Evolutionary conservation across 257 asterid species (phyloP).

Genomic region (Leonotis leonurus): DNA sequence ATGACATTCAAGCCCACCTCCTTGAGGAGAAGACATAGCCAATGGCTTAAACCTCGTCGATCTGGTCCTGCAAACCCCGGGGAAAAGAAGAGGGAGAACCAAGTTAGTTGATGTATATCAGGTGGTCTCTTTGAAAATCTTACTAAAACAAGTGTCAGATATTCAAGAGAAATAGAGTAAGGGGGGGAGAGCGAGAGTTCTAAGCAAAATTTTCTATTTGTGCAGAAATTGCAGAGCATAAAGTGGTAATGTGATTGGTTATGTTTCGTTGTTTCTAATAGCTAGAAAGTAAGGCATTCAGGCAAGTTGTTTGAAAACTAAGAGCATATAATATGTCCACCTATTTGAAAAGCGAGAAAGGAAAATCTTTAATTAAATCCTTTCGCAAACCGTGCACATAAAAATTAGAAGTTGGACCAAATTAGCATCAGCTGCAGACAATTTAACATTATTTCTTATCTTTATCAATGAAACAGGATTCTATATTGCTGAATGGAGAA

Average conservation of each 20-base stretch:
- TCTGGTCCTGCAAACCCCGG: conserved; percentile 42
- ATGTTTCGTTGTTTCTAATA: background rate
- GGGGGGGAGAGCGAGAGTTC: background rate
- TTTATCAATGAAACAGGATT: background rate
- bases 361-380: background rate
- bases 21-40: conserved; percentile 21
- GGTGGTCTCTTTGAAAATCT: background rate
- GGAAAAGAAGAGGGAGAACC: background rate
- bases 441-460: background rate
- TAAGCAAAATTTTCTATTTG: background rate
- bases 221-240: background rate
- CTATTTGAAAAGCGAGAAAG: background rate
- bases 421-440: background rate
- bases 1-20: conserved; percentile 56
- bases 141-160: background rate
- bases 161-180: background rate
- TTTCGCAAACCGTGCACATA: background rate
- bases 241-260: background rate
- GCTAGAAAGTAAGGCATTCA: background rate
- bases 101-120: background rate
- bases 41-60: conserved; percentile 40
- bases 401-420: background rate
- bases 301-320: background rate
- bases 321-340: background rate
- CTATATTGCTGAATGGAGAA: background rate